phyloP scores from a whole-genome alignment of 2,329 filamentous ascomycete genomes.

The Alternaria brassicicola region DNA sequence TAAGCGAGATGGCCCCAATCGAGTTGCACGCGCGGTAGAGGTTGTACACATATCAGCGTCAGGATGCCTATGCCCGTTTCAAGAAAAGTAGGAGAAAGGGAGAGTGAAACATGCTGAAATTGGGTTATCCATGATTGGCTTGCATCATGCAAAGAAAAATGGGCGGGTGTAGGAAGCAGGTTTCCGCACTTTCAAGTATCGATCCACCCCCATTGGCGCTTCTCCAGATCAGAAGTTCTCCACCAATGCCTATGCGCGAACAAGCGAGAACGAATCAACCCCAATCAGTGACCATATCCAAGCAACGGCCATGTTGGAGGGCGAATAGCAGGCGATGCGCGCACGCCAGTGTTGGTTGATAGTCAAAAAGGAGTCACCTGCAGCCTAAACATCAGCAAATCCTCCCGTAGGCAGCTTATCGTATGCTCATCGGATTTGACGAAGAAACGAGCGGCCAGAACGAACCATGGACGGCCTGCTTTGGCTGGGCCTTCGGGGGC shows the following conservation, averaged over 20 bases:
- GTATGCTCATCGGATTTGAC: conserved; percentile 1
- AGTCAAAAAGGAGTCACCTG: conserved; percentile 1
- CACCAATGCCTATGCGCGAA: conserved; percentile 21
- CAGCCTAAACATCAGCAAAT: not conserved
- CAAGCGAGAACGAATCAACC: conserved; percentile 16
- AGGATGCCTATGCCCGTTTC: not conserved
- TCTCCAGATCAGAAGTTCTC: conserved; percentile 22
- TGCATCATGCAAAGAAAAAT: not conserved
- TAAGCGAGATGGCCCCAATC: not conserved
- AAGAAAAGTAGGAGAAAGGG: not conserved
- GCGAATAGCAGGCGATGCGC: conserved; percentile 12
- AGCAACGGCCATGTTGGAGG: conserved; percentile 5
- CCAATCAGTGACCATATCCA: conserved; percentile 13
- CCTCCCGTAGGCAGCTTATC: conserved; percentile 10
- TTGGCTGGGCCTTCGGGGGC: conserved; percentile 8
- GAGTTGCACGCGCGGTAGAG: not conserved
- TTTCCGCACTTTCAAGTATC: conserved; percentile 1
- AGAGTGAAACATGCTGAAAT: conserved; percentile 6
- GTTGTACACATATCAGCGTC: not conserved
- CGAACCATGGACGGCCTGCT: conserved; percentile 14
- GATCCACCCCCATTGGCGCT: conserved; percentile 27
- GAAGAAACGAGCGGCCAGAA: conserved; percentile 29
- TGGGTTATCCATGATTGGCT: not conserved
- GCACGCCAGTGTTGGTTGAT: conserved; percentile 10
- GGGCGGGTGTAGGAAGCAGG: not conserved